Conservation (phyloP, 202 grass and related monocot species). For the Panicum hallii region DNA sequence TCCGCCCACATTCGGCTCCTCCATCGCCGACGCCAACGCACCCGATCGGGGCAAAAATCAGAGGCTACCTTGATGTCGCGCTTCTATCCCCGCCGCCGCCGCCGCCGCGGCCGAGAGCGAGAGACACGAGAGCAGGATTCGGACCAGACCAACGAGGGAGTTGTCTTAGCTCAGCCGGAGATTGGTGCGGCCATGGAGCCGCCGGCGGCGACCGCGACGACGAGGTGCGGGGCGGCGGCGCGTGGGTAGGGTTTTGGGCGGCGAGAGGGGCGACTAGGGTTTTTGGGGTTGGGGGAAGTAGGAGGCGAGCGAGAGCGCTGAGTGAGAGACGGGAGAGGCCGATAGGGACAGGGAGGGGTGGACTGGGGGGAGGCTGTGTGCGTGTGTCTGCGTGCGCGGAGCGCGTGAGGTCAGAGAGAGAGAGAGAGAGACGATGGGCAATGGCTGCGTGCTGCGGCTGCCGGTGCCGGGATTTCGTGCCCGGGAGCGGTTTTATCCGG, state of each 20-base stretch:
- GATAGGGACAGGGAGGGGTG: background rate
- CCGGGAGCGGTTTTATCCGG: constrained; percentile 13
- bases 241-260: constrained; percentile 39
- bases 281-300: constrained; percentile 21
- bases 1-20: constrained; percentile 50
- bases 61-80: background rate
- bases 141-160: background rate
- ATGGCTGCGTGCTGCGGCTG: background rate
- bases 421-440: background rate
- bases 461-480: background rate
- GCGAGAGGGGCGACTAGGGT: constrained; percentile 39
- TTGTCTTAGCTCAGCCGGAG: constrained; percentile 1
- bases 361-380: constrained; percentile 2
- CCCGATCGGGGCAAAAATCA: background rate
- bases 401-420: constrained; percentile 40
- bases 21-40: constrained; percentile 30
- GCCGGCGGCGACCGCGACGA: background rate
- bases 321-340: background rate
- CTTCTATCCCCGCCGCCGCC: background rate
- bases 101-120: background rate
- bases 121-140: background rate
- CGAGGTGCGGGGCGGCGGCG: constrained; percentile 12
- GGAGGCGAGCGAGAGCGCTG: background rate
- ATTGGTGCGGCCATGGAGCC: constrained; percentile 41
- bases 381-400: constrained; percentile 44